phyloP scores from a whole-genome alignment of 2,329 filamentous ascomycete genomes.

The Scopulariopsis brevicaulis region DNA sequence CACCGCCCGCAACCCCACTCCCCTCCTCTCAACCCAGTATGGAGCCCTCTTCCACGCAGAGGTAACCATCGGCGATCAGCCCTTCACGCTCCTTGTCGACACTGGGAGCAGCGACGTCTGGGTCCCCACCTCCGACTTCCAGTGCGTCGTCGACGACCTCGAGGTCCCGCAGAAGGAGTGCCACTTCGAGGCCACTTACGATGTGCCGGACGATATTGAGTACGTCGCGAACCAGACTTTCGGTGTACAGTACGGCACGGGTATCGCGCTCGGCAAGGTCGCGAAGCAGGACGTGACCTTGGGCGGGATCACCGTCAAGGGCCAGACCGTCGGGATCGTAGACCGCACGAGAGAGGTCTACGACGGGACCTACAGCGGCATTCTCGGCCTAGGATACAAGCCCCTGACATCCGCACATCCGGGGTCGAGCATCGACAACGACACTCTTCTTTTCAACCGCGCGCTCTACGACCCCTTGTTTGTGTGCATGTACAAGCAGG shows the following conservation, averaged over 20 bases:
- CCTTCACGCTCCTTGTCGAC: constrained; percentile 5
- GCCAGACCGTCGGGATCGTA: constrained; percentile 4
- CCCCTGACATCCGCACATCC: constrained; percentile 4
- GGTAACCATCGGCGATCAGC: not conserved
- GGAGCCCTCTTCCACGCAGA: not conserved
- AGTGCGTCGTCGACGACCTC: constrained; percentile 3
- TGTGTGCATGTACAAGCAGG: constrained; percentile 1
- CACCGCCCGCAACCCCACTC: not conserved
- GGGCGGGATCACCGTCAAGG: constrained; percentile 3
- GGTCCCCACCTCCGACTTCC: constrained; percentile 8
- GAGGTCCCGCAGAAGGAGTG: not conserved
- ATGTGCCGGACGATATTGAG: not conserved
- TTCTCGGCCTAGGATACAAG: constrained; percentile 5
- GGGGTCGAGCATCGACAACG: not conserved
- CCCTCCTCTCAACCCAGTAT: not conserved
- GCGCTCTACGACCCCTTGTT: constrained; percentile 5
- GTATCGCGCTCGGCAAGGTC: constrained; percentile 4
- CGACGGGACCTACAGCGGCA: constrained; percentile 2
- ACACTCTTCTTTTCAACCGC: not conserved
- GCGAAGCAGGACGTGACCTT: constrained; percentile 3
- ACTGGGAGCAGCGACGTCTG: constrained; percentile 5
- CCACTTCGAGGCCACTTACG: constrained; percentile 4
- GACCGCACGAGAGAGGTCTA: not conserved
- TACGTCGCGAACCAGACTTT: constrained; percentile 5
- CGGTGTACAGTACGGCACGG: constrained; percentile 2